phyloP scores from a whole-genome alignment of 1,139 yeast species.

The Sugiyamaella paludigena region DNA sequence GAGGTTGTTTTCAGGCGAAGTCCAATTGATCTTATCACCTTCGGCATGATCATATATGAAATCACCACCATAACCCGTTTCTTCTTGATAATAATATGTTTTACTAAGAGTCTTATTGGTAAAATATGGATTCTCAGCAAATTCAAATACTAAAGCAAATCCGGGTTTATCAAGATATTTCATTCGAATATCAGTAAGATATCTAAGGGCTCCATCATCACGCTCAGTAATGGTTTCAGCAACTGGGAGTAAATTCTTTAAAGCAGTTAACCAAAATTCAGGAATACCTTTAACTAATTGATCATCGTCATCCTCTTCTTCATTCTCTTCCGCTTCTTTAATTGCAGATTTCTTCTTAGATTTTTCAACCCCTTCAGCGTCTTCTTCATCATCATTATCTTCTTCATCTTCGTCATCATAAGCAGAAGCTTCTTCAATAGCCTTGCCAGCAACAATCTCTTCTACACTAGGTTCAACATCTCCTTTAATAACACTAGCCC shows the following conservation, averaged over 20 bases:
- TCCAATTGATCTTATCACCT: constrained; percentile 86
- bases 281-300: constrained; percentile 71
- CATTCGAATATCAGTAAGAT: constrained; percentile 69
- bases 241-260: constrained; percentile 79
- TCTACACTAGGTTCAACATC: constrained; percentile 70
- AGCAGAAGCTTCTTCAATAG: constrained; percentile 49
- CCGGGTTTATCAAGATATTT: constrained; percentile 89
- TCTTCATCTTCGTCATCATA: constrained; percentile 48
- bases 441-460: constrained; percentile 76
- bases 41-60: constrained; percentile 96
- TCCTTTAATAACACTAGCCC: constrained; percentile 73
- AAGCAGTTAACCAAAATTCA: constrained; percentile 93
- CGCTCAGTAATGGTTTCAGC: constrained; percentile 86
- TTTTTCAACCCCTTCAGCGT: constrained; percentile 38
- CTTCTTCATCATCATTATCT: constrained; percentile 47
- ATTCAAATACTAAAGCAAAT: constrained; percentile 80
- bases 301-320: constrained; percentile 44
- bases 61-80: constrained; percentile 92
- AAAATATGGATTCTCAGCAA: constrained; percentile 73
- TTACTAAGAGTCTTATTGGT: constrained; percentile 68
- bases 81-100: constrained; percentile 91
- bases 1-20: constrained; percentile 71
- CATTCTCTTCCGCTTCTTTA: constrained; percentile 40
- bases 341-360: constrained; percentile 29
- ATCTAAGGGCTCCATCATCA: constrained; percentile 78